Evolutionary conservation across 768 basidiomycete genomes (phyloP).

Genomic region (Boletus vermiculosoides): DNA sequence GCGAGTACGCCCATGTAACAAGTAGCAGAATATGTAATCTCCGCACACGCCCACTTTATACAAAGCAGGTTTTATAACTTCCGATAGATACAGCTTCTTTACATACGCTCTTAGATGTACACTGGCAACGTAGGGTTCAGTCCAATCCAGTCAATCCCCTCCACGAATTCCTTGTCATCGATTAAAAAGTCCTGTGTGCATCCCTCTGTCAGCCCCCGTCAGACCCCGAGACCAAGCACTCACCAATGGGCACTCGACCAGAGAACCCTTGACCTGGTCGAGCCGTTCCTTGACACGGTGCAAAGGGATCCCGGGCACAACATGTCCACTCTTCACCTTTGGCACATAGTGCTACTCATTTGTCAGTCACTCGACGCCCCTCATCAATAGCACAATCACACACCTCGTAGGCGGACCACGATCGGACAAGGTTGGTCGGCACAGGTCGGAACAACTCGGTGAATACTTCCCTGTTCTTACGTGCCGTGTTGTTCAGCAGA

Average conservation of each 20-base stretch:
- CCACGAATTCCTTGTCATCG: slow-evolving; percentile 70
- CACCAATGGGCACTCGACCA: slow-evolving; percentile 79
- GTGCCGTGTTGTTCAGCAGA: slow-evolving; percentile 71
- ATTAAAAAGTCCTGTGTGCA: slow-evolving; percentile 78
- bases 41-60: slow-evolving; percentile 12
- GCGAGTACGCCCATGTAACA: background rate
- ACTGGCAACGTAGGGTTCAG: slow-evolving; percentile 78
- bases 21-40: slow-evolving; percentile 12
- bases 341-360: slow-evolving; percentile 64
- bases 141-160: slow-evolving; percentile 69
- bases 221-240: slow-evolving; percentile 18
- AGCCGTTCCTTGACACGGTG: slow-evolving; percentile 76
- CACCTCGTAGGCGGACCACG: slow-evolving; percentile 79
- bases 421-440: slow-evolving; percentile 77
- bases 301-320: slow-evolving; percentile 66
- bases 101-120: slow-evolving; percentile 50
- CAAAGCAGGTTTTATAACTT: background rate
- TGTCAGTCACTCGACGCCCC: slow-evolving; percentile 5
- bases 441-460: slow-evolving; percentile 85
- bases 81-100: slow-evolving; percentile 6
- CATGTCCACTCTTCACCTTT: slow-evolving; percentile 78
- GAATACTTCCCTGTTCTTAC: slow-evolving; percentile 80
- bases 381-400: slow-evolving; percentile 25
- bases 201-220: slow-evolving; percentile 7
- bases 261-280: slow-evolving; percentile 59